Evolutionary conservation across 805 yeast species (phyloP).

Genomic region (Candida sphagnicola): DNA sequence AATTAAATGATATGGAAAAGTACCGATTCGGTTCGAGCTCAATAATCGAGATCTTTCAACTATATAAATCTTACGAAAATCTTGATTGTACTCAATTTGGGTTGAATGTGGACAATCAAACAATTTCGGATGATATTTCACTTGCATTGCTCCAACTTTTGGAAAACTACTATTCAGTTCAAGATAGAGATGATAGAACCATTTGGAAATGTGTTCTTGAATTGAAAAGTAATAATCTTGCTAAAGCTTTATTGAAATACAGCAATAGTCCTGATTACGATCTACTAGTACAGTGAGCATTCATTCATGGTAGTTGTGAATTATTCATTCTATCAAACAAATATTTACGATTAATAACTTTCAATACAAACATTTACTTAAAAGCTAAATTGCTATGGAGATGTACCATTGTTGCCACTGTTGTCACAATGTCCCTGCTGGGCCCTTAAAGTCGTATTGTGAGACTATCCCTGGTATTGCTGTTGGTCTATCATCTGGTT

Average conservation of each 20-base stretch:
- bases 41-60: conserved; percentile 5
- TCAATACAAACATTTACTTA: neutral
- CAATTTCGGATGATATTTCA: conserved; percentile 3
- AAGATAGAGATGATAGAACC: conserved; percentile 1
- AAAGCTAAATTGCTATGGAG: too few species aligned
- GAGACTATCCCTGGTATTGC: too few species aligned
- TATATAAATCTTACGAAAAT: conserved; percentile 4
- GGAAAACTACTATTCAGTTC: neutral
- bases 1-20: neutral
- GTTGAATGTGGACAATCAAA: neutral
- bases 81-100: conserved; percentile 2
- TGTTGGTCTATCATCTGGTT: too few species aligned
- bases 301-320: neutral
- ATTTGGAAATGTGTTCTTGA: conserved; percentile 7
- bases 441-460: too few species aligned
- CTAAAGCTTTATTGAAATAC: conserved; percentile 4
- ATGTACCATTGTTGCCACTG: too few species aligned
- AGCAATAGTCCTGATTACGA: conserved; percentile 7
- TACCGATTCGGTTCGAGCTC: neutral
- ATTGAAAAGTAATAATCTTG: conserved; percentile 5
- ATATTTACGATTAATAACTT: conserved; percentile 2
- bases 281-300: neutral
- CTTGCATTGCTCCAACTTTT: conserved; percentile 2
- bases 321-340: neutral
- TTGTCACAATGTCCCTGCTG: too few species aligned